Evolutionary conservation across 208 protist genomes (phyloP), one percentile per base, ranked within the genome.

Genomic region (Trypanosomatidae sp.): DNA sequence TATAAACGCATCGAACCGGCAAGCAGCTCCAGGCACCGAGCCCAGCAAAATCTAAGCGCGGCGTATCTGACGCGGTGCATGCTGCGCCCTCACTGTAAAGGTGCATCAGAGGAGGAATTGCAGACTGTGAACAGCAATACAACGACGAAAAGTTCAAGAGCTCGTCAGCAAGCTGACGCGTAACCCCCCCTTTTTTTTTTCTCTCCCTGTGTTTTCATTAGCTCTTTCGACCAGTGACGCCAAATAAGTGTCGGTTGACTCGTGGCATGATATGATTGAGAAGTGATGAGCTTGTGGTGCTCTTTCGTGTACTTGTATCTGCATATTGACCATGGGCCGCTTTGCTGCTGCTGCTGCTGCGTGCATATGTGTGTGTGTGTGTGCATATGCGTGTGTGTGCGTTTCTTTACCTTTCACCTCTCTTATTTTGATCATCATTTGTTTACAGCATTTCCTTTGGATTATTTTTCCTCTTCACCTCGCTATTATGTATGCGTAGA

Each of bases 401-500:
- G 6, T 41, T 4, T 41, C 15, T 62, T 41, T 33, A 1, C 50
- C 41, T 19, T 55, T 22, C 22, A 9, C n/a, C 50, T 55, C 19
- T 33, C 30, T 39, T 62, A 10, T 41, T 62, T 30, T 17, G 7
- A 22, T 28, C 50, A 12, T 28, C 50, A 50, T 50, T n/a, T 55
- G 49, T 53, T 13, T 22, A 22, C 49, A 53, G 49, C 49, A 17
- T 15, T 59, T 25, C 8, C 6, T 59, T 39, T 39, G 36, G 36
- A 39, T 39, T 39, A 39, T 39, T 39, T 39, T 39, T 39, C 36
- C 36, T 39, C 36, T 39, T 39, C 36, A 39, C 36, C 36, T 55
- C 25, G 53, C 12, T 10, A 59, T 59, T 66, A 15, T 66, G 62
- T 66, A 44, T 66, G 62, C 50, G 39, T 52, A 28, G 36, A 49